Evolutionary conservation across 306 rosid species (phyloP), one percentile per base, ranked within the genome.

Genomic region (Trifolium dubium): DNA sequence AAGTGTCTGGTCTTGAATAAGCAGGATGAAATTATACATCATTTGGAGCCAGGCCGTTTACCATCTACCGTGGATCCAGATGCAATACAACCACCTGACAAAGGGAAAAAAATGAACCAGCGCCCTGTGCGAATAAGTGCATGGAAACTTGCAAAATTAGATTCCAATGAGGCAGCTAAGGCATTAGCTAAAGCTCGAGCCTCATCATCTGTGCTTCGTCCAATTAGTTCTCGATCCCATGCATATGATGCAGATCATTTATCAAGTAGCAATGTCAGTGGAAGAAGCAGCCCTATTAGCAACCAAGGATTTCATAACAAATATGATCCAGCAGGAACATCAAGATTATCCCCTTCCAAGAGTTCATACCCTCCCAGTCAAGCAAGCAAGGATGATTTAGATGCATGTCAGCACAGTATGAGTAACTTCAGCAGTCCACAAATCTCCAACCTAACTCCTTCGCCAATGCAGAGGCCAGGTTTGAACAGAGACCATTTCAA

Each of bases 1-100:
- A 15, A 54, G 69, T 85, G 56, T 47, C 69, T 71, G 71, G 30
- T 34, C 61, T 63, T 75, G 41, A 71, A 83, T 49, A 63, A 67
- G 67, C 89, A 89, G 94, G 97, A 91, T 68, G 97, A 91, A 84
- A 84, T 91, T 66, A 84, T 91, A 75, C 97, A 92, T 67, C 97
- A 91, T 73, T 80, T 91, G 92, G 92, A 86, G 81, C 90, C 97
- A 9, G 94, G 97, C 35, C 86, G 89, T 47, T 80, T 87, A 35
- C 97, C 97, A 34, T 91, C 97, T 37, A 91, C 97, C 14, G 88
- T 91, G 77, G 97, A 91, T 81, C 97, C 97, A 59, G 97, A 91
- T 80, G 87, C 89, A 12, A 51, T 87, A 59, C 88, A 83, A 65
- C 83, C 65, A 43, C 80, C 81, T 74, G 96, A 86, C 49, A 85